phyloP scores from a whole-genome alignment of 1,284 basidiomycete species.

The Tetrapyrgos nigripes region DNA sequence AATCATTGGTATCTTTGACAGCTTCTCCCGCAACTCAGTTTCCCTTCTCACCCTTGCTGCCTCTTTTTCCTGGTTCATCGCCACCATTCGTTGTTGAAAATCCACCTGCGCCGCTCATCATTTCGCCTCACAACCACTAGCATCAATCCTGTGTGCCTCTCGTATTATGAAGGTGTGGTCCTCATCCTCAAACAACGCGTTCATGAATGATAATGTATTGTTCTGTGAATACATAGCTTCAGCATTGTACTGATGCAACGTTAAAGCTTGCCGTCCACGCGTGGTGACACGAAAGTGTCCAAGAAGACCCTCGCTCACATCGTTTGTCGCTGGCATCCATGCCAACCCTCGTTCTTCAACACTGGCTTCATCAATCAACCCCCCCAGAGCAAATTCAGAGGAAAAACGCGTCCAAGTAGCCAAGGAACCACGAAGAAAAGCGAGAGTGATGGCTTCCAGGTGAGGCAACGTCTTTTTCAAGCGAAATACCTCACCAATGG shows the following conservation, averaged over 20 bases:
- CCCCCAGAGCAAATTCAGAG: constrained; percentile 25
- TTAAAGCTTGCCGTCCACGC: constrained; percentile 5
- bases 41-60: neutral
- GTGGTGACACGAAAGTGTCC: constrained; percentile 17
- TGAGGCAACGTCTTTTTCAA: constrained; percentile 10
- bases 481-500: constrained; percentile 8
- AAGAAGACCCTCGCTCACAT: constrained; percentile 28
- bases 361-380: constrained; percentile 18
- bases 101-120: neutral
- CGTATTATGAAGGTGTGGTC: constrained; percentile 12
- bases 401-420: constrained; percentile 25
- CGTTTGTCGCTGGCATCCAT: constrained; percentile 29
- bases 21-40: neutral
- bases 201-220: constrained; percentile 14
- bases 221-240: constrained; percentile 17
- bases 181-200: constrained; percentile 5
- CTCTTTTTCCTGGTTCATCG: constrained; percentile 2
- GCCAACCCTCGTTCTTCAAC: constrained; percentile 17
- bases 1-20: neutral
- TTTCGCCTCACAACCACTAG: constrained; percentile 1
- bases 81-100: neutral
- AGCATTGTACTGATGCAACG: constrained; percentile 13
- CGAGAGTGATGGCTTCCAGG: constrained; percentile 8
- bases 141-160: constrained; percentile 5
- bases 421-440: constrained; percentile 12